These are phyloP conservation scores for Pythium sp. DNA, from an alignment of 352 stramenopile species.

Conservation along the genomic window DNA sequence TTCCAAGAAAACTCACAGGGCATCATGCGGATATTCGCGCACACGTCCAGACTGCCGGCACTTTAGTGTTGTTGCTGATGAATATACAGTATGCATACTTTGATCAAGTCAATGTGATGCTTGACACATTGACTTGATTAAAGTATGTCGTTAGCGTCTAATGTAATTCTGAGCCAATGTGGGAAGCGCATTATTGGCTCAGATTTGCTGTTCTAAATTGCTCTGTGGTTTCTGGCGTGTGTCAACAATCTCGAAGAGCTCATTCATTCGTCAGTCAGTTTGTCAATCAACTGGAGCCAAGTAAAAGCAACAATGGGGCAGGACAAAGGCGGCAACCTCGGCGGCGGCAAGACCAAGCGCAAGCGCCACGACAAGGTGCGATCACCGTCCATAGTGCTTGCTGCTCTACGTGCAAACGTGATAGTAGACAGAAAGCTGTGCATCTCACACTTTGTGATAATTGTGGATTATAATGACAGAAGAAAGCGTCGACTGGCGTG, in stretches of 20 bases:
- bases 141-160: not conserved
- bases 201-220: not conserved
- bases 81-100: not conserved
- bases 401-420: not conserved
- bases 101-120: not conserved
- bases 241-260: not conserved
- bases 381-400: not conserved
- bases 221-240: not conserved
- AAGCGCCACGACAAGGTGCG: slow-evolving; percentile 18
- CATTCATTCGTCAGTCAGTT: not conserved
- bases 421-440: not conserved
- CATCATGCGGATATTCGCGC: not conserved
- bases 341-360: slow-evolving; percentile 17
- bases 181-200: not conserved
- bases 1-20: too few species aligned
- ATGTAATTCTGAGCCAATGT: not conserved
- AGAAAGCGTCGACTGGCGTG: slow-evolving; percentile 23
- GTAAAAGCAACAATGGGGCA: slow-evolving; percentile 9
- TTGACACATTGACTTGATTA: not conserved
- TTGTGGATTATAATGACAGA: not conserved
- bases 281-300: slow-evolving; percentile 5
- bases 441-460: not conserved
- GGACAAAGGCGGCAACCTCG: slow-evolving; percentile 18
- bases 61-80: too few species aligned
- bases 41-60: not conserved